Conservation (phyloP, 129 eudicot species). For the Flaveria trinervia region DNA sequence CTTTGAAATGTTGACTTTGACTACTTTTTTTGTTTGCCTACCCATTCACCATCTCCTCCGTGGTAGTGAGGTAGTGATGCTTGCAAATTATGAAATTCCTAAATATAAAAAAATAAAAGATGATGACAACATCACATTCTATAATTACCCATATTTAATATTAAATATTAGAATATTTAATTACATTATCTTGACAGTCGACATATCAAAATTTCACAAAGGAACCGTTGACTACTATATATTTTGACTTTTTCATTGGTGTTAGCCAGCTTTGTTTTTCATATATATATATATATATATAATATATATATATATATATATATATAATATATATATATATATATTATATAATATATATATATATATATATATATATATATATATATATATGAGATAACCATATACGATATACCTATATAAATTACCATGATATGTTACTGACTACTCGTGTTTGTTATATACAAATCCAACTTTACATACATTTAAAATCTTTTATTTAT, state of each 20-base stretch:
- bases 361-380: too few species aligned
- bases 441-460: neutral
- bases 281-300: too few species aligned
- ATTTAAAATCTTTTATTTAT: neutral
- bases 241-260: neutral
- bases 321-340: too few species aligned
- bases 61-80: conserved; percentile 21
- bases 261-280: neutral
- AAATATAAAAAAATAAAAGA: neutral
- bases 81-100: neutral
- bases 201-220: neutral
- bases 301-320: too few species aligned
- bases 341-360: too few species aligned
- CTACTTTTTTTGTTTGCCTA: conserved; percentile 5
- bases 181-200: neutral
- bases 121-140: neutral
- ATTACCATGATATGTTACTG: neutral
- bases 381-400: too few species aligned
- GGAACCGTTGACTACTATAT: neutral
- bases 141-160: neutral
- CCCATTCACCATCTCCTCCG: conserved; percentile 13
- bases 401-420: too few species aligned
- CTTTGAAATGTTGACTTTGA: conserved; percentile 1
- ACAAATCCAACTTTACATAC: neutral
- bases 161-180: neutral